Percentiles rank a stretch among this genome's conserved stretches.
phyloP scores from a whole-genome alignment of 2,329 filamentous ascomycete genomes.

The Fusarium sp. region DNA sequence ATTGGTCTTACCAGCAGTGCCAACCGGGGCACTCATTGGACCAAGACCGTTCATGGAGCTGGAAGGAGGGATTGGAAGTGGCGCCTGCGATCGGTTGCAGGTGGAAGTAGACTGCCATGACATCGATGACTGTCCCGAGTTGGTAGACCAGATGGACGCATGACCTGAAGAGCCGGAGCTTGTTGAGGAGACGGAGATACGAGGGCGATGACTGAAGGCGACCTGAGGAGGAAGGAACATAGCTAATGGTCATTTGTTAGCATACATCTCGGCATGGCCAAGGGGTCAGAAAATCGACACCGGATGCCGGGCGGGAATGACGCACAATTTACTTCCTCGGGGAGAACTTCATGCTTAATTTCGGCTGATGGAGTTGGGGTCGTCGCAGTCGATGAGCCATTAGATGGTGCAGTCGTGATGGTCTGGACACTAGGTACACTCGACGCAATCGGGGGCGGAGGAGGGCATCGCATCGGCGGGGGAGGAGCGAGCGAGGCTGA shows the following conservation, averaged over 20 bases:
- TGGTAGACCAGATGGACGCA: constrained; percentile 59
- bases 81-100: constrained; percentile 51
- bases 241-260: constrained; percentile 36
- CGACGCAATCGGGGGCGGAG: constrained; percentile 45
- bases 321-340: constrained; percentile 45
- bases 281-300: background rate
- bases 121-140: constrained; percentile 54
- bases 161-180: constrained; percentile 63
- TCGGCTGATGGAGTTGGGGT: constrained; percentile 42
- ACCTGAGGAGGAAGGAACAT: constrained; percentile 52
- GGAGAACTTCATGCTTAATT: constrained; percentile 47
- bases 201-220: constrained; percentile 55
- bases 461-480: constrained; percentile 50
- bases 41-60: constrained; percentile 49
- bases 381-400: constrained; percentile 38
- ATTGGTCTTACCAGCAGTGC: constrained; percentile 54
- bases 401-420: constrained; percentile 35
- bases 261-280: constrained; percentile 16
- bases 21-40: constrained; percentile 42
- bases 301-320: constrained; percentile 25
- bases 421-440: constrained; percentile 35
- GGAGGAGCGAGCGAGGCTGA: constrained; percentile 42
- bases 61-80: constrained; percentile 52
- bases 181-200: constrained; percentile 62
- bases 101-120: constrained; percentile 53